Conservation (phyloP, 164 flowering plant genomes). For the Macadamia integrifolia region DNA sequence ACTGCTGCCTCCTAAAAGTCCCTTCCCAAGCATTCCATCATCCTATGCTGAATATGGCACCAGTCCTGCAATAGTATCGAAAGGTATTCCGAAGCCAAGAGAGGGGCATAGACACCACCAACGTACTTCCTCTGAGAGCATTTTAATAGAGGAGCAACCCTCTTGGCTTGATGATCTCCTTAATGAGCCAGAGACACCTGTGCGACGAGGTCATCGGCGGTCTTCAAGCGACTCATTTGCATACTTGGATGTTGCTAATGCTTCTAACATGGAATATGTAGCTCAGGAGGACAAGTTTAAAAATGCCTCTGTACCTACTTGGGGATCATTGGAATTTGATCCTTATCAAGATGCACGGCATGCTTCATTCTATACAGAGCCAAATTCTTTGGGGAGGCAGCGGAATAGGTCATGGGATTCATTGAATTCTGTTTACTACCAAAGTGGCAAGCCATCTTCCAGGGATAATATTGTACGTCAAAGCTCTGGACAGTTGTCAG, state of each 20-base stretch:
- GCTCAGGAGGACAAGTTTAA: constrained; percentile 36
- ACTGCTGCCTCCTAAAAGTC: constrained; percentile 81
- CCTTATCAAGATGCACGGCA: constrained; percentile 35
- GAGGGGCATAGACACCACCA: constrained; percentile 60
- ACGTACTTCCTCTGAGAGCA: constrained; percentile 78
- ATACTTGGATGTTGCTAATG: constrained; percentile 49
- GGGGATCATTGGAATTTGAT: constrained; percentile 57
- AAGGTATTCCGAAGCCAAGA: constrained; percentile 48
- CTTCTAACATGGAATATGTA: constrained; percentile 32
- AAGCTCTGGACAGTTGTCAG: constrained; percentile 29
- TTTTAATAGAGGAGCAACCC: constrained; percentile 78
- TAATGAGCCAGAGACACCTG: constrained; percentile 81
- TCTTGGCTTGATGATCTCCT: constrained; percentile 96
- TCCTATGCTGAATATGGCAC: constrained; percentile 58
- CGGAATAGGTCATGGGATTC: constrained; percentile 50
- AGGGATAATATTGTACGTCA: constrained; percentile 30
- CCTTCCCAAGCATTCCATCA: constrained; percentile 58
- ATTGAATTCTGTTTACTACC: constrained; percentile 24
- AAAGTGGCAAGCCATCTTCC: constrained; percentile 28
- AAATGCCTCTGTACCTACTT: constrained; percentile 38
- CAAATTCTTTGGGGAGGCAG: constrained; percentile 29
- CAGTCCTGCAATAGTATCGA: constrained; percentile 34
- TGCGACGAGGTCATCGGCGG: constrained; percentile 70
- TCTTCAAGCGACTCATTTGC: constrained; percentile 93
- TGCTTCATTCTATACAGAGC: constrained; percentile 41